Base-by-base conservation (phyloP, 805 yeast genomes). In the Ogataea pignaliae region DNA sequence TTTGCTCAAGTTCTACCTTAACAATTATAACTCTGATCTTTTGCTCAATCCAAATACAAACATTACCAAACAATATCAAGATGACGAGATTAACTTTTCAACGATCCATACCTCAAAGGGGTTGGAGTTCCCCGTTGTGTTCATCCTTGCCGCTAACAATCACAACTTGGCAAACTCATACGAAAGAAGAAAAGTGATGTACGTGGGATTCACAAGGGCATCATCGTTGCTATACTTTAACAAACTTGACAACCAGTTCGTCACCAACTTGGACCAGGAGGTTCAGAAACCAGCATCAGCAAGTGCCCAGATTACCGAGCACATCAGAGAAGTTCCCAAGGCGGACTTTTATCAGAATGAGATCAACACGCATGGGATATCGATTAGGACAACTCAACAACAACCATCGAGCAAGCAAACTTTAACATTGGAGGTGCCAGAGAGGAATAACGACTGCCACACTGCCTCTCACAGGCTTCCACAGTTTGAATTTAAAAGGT, bases 91-190 rank as follows among this genome's bases (percentile, higher is more conserved):
- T 7, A 79, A 78, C 40, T 51, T 84, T 1, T 79, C 88, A 0
- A 85, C 91, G 0, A 75, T 85, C 2, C 91, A 85, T 59, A 71
- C 86, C 0, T 79, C 90, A 1, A 85, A 85, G 52, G 91, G 93
- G 0, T 59, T 83, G 4, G 89, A 85, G 48, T 83, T 79, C 52
- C 88, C 89, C 0, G 68, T 83, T 11, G 88, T 82, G 1, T 83
- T 84, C 59, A 52, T 83, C 3, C 50, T 70, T 9, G 52, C 62
- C 2, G 49, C 53, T 11, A 56, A 54, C 45, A 56, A 54, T 43
- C 39, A 39, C 40, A 42, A 45, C 29, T 31, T 52, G 12, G 10
- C 21, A 10, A 31, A 44, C 13, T 59, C 35, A 16, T 46, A 48
- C 1, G 65, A 61, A 13, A 70, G 68, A 13, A 64, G 68, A 13